Percentiles rank a stretch among this genome's conserved stretches.
phyloP scores from a whole-genome alignment of 768 basidiomycete genomes.

The Suillus variegatus region DNA sequence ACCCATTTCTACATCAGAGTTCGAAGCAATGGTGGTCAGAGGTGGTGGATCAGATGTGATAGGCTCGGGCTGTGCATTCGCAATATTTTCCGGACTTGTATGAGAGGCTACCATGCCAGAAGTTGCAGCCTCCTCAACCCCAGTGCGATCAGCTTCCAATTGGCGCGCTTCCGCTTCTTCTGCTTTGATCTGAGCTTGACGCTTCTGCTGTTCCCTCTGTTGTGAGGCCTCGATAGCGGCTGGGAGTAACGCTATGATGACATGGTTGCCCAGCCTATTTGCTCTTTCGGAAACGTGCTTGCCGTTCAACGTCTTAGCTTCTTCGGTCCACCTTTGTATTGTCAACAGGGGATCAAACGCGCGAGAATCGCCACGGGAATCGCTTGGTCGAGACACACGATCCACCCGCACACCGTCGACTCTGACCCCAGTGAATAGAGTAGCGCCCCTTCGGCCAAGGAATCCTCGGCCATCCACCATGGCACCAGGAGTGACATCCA shows the following conservation, averaged over 20 bases:
- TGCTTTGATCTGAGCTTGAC: conserved; percentile 53
- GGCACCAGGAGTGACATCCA: conserved; percentile 72
- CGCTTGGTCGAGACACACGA: conserved; percentile 45
- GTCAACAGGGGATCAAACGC: conserved; percentile 82
- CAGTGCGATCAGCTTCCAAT: conserved; percentile 35
- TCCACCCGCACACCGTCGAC: conserved; percentile 53
- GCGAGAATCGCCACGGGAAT: conserved; percentile 42
- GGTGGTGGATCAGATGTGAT: conserved; percentile 9
- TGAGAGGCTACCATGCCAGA: not conserved
- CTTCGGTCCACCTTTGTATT: conserved; percentile 86
- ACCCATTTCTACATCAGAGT: conserved; percentile 52
- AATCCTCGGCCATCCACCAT: conserved; percentile 60
- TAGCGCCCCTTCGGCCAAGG: conserved; percentile 50
- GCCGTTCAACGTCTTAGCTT: conserved; percentile 79
- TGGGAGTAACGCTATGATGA: conserved; percentile 75
- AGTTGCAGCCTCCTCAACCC: conserved; percentile 35
- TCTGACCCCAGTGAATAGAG: conserved; percentile 48
- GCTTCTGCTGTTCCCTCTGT: conserved; percentile 38
- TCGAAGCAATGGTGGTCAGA: conserved; percentile 32
- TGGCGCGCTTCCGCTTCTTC: conserved; percentile 47
- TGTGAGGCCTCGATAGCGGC: conserved; percentile 70
- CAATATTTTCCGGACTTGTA: conserved; percentile 1
- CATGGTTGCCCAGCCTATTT: conserved; percentile 67
- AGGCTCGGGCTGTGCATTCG: conserved; percentile 11
- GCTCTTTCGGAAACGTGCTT: conserved; percentile 70